Conservation (phyloP, 1,284 basidiomycete genomes). For the Rhodotorula sp. region DNA sequence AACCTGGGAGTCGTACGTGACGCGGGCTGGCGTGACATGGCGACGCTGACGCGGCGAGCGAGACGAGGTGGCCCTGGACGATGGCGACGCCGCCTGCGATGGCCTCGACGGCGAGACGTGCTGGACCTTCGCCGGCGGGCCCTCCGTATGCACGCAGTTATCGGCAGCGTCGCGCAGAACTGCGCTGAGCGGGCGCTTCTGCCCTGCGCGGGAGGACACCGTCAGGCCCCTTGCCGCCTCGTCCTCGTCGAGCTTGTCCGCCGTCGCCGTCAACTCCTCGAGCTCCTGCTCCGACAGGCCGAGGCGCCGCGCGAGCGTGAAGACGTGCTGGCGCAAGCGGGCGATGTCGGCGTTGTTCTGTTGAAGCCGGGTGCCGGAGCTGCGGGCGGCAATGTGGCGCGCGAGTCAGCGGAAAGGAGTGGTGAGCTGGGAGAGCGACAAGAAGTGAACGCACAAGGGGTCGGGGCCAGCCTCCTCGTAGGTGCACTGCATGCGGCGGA, state of each 20-base stretch:
- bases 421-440: neutral
- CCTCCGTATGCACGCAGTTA: neutral
- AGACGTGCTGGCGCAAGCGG: slow-evolving; percentile 9
- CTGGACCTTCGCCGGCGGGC: neutral
- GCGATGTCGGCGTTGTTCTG: slow-evolving; percentile 14
- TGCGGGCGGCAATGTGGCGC: neutral
- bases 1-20: too few species aligned
- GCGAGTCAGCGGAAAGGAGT: neutral
- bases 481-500: neutral
- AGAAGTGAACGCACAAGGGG: neutral
- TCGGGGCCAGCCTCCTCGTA: neutral
- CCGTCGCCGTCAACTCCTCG: neutral
- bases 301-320: neutral
- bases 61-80: too few species aligned
- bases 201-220: neutral
- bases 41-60: too few species aligned
- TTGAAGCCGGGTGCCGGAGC: neutral
- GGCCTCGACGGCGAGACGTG: neutral
- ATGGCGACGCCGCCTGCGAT: too few species aligned
- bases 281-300: slow-evolving; percentile 10
- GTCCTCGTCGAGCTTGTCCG: slow-evolving; percentile 1
- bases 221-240: neutral
- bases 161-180: neutral
- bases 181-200: neutral
- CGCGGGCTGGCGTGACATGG: too few species aligned